Percentiles rank a stretch among this genome's conserved stretches.
Conservation (phyloP, 2,329 filamentous ascomycete genomes). For the Cryphonectria japonica region DNA sequence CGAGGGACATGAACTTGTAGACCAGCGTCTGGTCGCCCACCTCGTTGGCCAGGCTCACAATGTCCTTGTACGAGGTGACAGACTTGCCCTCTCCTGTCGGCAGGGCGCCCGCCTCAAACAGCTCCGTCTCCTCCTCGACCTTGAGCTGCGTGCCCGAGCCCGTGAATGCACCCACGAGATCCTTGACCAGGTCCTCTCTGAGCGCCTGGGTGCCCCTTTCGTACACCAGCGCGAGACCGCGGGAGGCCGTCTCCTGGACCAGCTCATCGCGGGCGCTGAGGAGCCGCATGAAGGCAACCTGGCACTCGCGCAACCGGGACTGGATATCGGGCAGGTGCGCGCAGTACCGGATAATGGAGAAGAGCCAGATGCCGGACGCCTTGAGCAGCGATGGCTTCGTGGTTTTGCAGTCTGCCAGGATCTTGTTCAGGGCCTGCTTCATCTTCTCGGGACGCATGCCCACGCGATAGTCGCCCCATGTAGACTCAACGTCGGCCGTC, state of each 20-base stretch:
- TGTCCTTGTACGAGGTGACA: constrained; percentile 96
- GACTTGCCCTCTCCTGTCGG: constrained; percentile 89
- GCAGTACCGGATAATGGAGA: constrained; percentile 89
- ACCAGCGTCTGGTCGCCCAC: constrained; percentile 95
- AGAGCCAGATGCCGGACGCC: constrained; percentile 92
- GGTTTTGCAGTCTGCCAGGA: constrained; percentile 76
- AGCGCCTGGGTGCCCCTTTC: constrained; percentile 84
- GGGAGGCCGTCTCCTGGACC: constrained; percentile 92
- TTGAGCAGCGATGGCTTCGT: constrained; percentile 90
- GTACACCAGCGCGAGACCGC: constrained; percentile 90
- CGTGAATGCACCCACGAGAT: constrained; percentile 88
- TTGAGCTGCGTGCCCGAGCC: constrained; percentile 75
- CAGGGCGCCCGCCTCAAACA: constrained; percentile 89
- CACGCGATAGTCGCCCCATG: constrained; percentile 38
- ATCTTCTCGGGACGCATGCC: constrained; percentile 48
- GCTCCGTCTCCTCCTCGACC: constrained; percentile 86
- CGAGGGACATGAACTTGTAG: constrained; percentile 97
- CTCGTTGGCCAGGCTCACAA: constrained; percentile 92
- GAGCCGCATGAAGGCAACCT: constrained; percentile 85
- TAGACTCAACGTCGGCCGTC: constrained; percentile 72
- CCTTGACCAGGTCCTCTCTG: constrained; percentile 81
- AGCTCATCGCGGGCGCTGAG: constrained; percentile 89
- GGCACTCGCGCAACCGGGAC: constrained; percentile 73
- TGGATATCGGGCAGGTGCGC: constrained; percentile 78
- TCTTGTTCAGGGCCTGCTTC: constrained; percentile 66